phyloP scores from a whole-genome alignment of 2,329 filamentous ascomycete genomes.

The Fusarium poae region DNA sequence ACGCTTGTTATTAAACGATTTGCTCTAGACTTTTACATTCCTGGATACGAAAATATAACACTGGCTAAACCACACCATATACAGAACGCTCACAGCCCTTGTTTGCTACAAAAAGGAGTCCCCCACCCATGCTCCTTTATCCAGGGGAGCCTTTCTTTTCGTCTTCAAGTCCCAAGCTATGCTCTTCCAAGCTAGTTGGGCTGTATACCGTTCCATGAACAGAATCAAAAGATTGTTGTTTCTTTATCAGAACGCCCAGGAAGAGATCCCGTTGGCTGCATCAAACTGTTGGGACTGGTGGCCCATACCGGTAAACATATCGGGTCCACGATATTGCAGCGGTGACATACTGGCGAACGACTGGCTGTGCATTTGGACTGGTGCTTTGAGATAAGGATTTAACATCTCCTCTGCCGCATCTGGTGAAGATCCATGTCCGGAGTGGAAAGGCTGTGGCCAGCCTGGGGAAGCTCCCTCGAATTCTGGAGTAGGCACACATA shows the following conservation, averaged over 20 bases:
- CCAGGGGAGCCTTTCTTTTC: slow-evolving; percentile 7
- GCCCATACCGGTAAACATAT: slow-evolving; percentile 33
- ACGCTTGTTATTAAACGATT: background rate
- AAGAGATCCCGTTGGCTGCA: slow-evolving; percentile 31
- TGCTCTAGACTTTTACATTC: slow-evolving; percentile 12
- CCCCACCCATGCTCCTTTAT: background rate
- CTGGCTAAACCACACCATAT: slow-evolving; percentile 7
- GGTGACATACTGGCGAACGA: slow-evolving; percentile 18
- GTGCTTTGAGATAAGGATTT: slow-evolving; percentile 32
- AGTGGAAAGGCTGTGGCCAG: slow-evolving; percentile 45
- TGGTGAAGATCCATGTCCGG: slow-evolving; percentile 33
- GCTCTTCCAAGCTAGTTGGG: background rate
- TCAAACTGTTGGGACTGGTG: slow-evolving; percentile 27
- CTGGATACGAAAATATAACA: background rate
- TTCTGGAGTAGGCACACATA: slow-evolving; percentile 43
- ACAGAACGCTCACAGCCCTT: slow-evolving; percentile 23
- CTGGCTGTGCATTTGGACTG: slow-evolving; percentile 31
- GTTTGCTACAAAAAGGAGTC: background rate
- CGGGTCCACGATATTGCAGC: slow-evolving; percentile 21
- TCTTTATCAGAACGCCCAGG: slow-evolving; percentile 41
- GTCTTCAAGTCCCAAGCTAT: background rate
- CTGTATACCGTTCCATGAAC: background rate
- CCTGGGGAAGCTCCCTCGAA: slow-evolving; percentile 37
- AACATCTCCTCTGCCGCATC: slow-evolving; percentile 43
- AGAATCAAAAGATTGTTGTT: background rate